Conservation (phyloP, 495 filamentous ascomycete species). For the Penicillium daleae region DNA sequence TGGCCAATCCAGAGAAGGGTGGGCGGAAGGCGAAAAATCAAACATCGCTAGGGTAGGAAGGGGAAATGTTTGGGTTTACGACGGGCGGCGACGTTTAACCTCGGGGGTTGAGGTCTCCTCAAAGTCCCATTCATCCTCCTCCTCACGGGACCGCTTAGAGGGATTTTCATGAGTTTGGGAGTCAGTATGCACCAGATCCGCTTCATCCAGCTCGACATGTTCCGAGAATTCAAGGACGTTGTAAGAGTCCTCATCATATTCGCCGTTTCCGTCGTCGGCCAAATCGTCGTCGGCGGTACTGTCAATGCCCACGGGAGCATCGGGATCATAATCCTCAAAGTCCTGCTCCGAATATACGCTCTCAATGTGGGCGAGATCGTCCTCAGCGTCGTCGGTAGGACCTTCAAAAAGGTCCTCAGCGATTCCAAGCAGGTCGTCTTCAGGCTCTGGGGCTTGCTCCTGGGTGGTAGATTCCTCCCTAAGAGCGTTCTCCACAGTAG, state of each 20-base stretch:
- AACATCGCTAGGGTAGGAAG: neutral
- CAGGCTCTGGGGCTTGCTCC: conserved; percentile 27
- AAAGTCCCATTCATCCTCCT: conserved; percentile 37
- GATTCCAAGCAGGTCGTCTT: conserved; percentile 38
- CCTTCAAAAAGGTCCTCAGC: conserved; percentile 39
- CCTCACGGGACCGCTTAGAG: conserved; percentile 38
- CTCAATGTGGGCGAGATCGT: conserved; percentile 30
- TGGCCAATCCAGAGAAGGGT: neutral
- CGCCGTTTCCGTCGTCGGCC: conserved; percentile 29
- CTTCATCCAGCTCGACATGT: conserved; percentile 28
- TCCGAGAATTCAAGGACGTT: conserved; percentile 23
- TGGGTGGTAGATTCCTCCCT: conserved; percentile 17
- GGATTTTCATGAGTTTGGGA: conserved; percentile 21
- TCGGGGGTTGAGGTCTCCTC: conserved; percentile 27
- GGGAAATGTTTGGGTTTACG: conserved; percentile 17
- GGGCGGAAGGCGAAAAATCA: neutral
- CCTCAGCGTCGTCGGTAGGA: conserved; percentile 22
- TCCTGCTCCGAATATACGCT: conserved; percentile 20
- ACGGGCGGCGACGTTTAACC: conserved; percentile 35
- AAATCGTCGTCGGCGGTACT: conserved; percentile 24
- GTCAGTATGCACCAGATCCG: conserved; percentile 26
- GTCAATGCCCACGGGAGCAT: conserved; percentile 12
- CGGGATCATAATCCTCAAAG: conserved; percentile 15
- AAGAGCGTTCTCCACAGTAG: conserved; percentile 17
- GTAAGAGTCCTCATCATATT: conserved; percentile 17